These are phyloP conservation scores for Allomyces arbusculus DNA, from an alignment of 192 early-diverging fungal genomes.

Conservation along the genomic window DNA sequence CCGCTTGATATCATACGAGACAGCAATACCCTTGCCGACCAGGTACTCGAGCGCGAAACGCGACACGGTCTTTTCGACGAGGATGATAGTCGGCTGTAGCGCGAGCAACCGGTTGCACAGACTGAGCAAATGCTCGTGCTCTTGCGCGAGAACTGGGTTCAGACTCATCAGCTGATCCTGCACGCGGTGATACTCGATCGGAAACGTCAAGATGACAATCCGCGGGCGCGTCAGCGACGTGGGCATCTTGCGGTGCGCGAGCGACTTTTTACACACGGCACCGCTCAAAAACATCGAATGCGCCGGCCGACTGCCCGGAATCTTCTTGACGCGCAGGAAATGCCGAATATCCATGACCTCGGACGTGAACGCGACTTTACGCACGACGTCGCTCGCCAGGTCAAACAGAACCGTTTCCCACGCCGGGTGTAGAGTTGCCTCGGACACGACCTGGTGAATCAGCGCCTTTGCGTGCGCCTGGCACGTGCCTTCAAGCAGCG, in stretches of 20 bases:
- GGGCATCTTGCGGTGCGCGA: constrained; percentile 81
- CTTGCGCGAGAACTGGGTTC: constrained; percentile 61
- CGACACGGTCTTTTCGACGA: constrained; percentile 64
- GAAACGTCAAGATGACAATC: constrained; percentile 69
- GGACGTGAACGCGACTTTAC: constrained; percentile 40
- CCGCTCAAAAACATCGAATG: constrained; percentile 75
- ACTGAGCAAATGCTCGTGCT: constrained; percentile 59
- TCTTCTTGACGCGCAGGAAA: constrained; percentile 88
- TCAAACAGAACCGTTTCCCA: constrained; percentile 57
- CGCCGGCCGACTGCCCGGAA: constrained; percentile 59
- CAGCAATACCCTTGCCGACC: constrained; percentile 53
- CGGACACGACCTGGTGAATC: constrained; percentile 2
- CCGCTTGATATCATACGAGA: constrained; percentile 67
- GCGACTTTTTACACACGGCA: constrained; percentile 80
- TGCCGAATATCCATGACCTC: constrained; percentile 60
- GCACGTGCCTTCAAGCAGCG: constrained; percentile 7
- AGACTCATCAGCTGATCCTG: constrained; percentile 54
- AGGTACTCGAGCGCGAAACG: constrained; percentile 68
- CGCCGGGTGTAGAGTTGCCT: constrained; percentile 4
- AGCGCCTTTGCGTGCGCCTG: not conserved
- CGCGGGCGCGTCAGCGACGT: constrained; percentile 40
- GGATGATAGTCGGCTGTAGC: constrained; percentile 52
- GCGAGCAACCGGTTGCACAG: constrained; percentile 58
- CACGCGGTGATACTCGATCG: constrained; percentile 59
- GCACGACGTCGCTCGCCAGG: constrained; percentile 42